Conservation (phyloP, 768 basidiomycete species). For the Pisolithus tinctorius region DNA sequence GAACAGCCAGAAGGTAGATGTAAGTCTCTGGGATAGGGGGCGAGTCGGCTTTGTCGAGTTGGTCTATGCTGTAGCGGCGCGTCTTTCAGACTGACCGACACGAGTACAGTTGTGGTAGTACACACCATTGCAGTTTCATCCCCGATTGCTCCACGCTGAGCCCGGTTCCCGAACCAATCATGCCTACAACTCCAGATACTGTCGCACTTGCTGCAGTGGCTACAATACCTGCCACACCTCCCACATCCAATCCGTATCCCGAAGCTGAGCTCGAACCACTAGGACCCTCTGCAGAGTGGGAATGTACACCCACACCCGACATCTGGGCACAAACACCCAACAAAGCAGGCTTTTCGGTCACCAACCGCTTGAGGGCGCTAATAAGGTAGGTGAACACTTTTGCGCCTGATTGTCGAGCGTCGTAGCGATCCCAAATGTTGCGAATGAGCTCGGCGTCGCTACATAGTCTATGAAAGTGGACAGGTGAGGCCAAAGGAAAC, state of each 20-base stretch:
- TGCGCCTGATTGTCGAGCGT: constrained; percentile 51
- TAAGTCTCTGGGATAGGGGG: constrained; percentile 92
- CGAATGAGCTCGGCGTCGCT: constrained; percentile 75
- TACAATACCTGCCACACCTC: constrained; percentile 74
- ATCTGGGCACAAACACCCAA: constrained; percentile 79
- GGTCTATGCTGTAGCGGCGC: constrained; percentile 71
- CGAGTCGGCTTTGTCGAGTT: constrained; percentile 94
- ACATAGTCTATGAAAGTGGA: constrained; percentile 47
- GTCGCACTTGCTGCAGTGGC: constrained; percentile 79
- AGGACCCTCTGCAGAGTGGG: constrained; percentile 22
- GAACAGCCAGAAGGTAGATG: constrained; percentile 85
- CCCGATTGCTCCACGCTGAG: constrained; percentile 66
- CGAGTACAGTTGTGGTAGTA: constrained; percentile 1
- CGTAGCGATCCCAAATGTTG: constrained; percentile 74
- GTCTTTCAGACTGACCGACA: not conserved
- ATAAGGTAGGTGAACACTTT: constrained; percentile 75
- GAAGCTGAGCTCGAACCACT: constrained; percentile 16
- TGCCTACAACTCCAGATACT: constrained; percentile 78
- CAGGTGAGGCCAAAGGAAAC: constrained; percentile 3
- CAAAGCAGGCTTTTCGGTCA: constrained; percentile 82
- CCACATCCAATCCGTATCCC: constrained; percentile 55
- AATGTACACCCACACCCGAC: constrained; percentile 64
- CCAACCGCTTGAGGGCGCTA: constrained; percentile 75
- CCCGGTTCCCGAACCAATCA: constrained; percentile 68
- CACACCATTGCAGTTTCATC: constrained; percentile 90